Percentiles rank a stretch among this genome's conserved stretches.
phyloP scores from a whole-genome alignment of 1,284 basidiomycete genomes.

The Trichosporon ovoides region DNA sequence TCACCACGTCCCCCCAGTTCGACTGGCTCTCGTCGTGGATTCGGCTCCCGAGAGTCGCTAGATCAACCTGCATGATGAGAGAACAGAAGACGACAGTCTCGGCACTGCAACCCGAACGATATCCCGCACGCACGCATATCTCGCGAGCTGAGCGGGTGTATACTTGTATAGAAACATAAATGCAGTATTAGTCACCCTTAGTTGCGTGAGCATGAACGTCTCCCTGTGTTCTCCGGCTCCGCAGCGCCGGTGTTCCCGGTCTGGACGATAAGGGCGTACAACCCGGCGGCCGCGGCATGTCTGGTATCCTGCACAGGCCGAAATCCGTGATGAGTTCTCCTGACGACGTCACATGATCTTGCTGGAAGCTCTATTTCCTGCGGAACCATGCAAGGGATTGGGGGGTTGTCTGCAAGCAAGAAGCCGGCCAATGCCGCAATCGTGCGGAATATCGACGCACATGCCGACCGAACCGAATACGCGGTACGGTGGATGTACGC shows the following conservation, averaged over 20 bases:
- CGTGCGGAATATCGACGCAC: no score
- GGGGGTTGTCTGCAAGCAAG: no score
- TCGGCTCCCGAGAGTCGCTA: not conserved
- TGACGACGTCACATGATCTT: not conserved
- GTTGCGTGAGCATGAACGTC: not conserved
- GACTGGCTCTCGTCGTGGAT: not conserved
- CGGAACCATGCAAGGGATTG: no score
- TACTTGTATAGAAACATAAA: constrained; percentile 1
- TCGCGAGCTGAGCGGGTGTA: not conserved
- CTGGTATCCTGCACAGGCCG: not conserved
- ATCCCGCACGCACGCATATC: not conserved
- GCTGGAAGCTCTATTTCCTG: not conserved
- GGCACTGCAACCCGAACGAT: no score
- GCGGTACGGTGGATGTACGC: no score
- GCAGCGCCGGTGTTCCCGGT: not conserved
- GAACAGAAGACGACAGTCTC: not conserved
- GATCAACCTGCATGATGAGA: not conserved
- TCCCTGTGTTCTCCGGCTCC: not conserved
- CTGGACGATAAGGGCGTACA: not conserved
- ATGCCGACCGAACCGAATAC: no score
- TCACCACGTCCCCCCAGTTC: constrained; percentile 1
- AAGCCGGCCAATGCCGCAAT: no score
- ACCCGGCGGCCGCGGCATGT: not conserved
- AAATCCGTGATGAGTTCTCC: not conserved
- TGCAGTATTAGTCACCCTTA: not conserved